Conservation (phyloP, 257 asterid species). For the Anisodus acutangulus region DNA sequence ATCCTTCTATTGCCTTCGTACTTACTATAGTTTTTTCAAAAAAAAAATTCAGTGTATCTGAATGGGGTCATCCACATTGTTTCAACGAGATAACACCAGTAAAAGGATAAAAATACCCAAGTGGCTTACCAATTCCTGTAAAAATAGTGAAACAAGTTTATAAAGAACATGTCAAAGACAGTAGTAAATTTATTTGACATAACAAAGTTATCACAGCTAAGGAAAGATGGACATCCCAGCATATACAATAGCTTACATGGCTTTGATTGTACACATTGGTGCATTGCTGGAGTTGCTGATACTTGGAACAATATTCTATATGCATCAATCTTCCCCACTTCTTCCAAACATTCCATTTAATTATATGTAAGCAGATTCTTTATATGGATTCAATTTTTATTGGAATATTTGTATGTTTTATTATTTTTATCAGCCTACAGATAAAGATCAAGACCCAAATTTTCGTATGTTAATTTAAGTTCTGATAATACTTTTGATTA, state of each 20-base stretch:
- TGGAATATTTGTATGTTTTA: not conserved
- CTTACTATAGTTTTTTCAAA: not conserved
- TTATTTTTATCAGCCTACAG: not conserved
- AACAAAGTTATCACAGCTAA: slow-evolving; percentile 56
- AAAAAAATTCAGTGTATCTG: slow-evolving; percentile 50
- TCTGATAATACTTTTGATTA: not conserved
- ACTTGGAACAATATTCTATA: slow-evolving; percentile 66
- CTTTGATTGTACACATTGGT: slow-evolving; percentile 75
- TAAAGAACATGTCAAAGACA: slow-evolving; percentile 38
- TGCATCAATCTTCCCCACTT: slow-evolving; percentile 31
- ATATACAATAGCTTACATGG: slow-evolving; percentile 43
- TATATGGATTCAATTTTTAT: not conserved
- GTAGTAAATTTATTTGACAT: slow-evolving; percentile 50
- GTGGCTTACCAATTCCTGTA: slow-evolving; percentile 48
- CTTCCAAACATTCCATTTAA: not conserved
- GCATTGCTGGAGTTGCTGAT: slow-evolving; percentile 63
- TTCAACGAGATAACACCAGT: slow-evolving; percentile 50
- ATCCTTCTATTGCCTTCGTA: not conserved
- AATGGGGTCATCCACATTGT: slow-evolving; percentile 59
- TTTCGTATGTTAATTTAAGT: not conserved
- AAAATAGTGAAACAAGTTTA: slow-evolving; percentile 44
- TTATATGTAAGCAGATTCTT: not conserved
- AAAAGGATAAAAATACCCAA: slow-evolving; percentile 51
- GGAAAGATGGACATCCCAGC: slow-evolving; percentile 68
- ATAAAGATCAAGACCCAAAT: not conserved